Conservation (phyloP, 1,284 basidiomycete species). For the Cutaneotrichosporon sp. region DNA sequence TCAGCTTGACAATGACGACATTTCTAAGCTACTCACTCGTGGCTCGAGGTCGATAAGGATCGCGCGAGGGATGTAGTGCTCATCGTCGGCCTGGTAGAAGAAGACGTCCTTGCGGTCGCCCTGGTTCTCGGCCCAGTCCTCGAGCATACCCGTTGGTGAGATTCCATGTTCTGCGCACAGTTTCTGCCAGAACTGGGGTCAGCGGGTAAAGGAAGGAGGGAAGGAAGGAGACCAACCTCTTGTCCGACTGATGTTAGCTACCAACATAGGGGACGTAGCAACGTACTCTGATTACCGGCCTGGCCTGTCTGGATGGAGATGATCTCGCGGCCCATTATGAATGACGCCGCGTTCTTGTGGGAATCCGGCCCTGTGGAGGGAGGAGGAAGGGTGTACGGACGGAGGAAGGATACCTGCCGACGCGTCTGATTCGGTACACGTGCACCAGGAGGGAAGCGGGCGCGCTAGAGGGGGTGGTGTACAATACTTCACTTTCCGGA, state of each 20-base stretch:
- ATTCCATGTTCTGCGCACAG: conserved; percentile 96
- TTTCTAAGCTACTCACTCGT: conserved; percentile 62
- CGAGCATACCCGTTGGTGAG: conserved; percentile 84
- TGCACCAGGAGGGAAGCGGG: background rate
- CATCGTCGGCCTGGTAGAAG: conserved; percentile 99
- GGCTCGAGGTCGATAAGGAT: conserved; percentile 98
- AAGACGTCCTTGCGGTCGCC: conserved; percentile 98
- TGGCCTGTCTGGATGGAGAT: conserved; percentile 69
- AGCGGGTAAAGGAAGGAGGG: background rate
- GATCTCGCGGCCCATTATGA: conserved; percentile 53
- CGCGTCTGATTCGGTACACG: background rate
- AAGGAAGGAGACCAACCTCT: conserved; percentile 16
- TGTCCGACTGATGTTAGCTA: conserved; percentile 23
- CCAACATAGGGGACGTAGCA: conserved; percentile 19
- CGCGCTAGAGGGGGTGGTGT: background rate
- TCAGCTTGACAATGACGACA: background rate
- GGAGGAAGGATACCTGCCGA: background rate
- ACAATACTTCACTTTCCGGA: background rate
- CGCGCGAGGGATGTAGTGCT: conserved; percentile 96
- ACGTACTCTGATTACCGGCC: conserved; percentile 90
- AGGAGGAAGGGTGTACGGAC: background rate
- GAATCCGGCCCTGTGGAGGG: background rate
- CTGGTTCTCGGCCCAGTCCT: conserved; percentile 85
- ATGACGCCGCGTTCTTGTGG: background rate
- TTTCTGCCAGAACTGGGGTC: conserved; percentile 81